A percentile compares a stretch with the other conserved stretches of the same genome.
Conservation (phyloP, 129 eudicot species). For the sunflower (Helianthus annuus) region HanXRQr2.0-SUNRISE NC_035448.2:2824805-2825304, state of each 20-base stretch:
- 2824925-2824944: too few relatives aligned
- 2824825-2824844: too few relatives aligned
- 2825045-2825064: slow-evolving; percentile 95
- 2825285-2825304: slow-evolving; percentile 76
- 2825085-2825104: slow-evolving; percentile 96
- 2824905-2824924: too few relatives aligned
- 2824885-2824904: too few relatives aligned
- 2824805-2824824: too few relatives aligned
- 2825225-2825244: slow-evolving; percentile 95
- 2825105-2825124: slow-evolving; percentile 91
- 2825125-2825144: slow-evolving; percentile 99
- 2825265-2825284: slow-evolving; percentile 83
- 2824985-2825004: slow-evolving; percentile 60
- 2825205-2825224: slow-evolving; percentile 98
- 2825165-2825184: slow-evolving; percentile 98
- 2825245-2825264: slow-evolving; percentile 84
- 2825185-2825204: slow-evolving; percentile 89
- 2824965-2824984: too few relatives aligned
- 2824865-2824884: too few relatives aligned
- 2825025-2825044: slow-evolving; percentile 97
- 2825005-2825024: slow-evolving; percentile 99
- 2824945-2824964: too few relatives aligned
- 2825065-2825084: slow-evolving; percentile 91
- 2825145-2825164: slow-evolving; percentile 92
- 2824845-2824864: too few relatives aligned